phyloP scores from a whole-genome alignment of 805 yeast genomes.

The Hanseniaspora guilliermondii region DNA sequence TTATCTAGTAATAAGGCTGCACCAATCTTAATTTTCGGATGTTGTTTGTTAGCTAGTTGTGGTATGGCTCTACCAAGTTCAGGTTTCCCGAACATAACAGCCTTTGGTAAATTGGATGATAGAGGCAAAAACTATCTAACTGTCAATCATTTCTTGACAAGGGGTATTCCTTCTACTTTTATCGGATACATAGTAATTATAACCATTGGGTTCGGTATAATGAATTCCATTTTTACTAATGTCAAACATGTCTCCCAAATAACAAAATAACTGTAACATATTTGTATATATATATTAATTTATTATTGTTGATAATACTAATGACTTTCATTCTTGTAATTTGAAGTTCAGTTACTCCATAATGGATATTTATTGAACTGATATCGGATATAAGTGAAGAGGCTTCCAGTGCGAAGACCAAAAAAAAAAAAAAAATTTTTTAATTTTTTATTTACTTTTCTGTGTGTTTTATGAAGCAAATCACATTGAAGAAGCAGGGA shows the following conservation, averaged over 20 bases:
- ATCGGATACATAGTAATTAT: constrained; percentile 60
- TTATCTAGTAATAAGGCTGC: constrained; percentile 63
- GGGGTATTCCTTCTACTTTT: constrained; percentile 83
- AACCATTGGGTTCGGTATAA: constrained; percentile 68
- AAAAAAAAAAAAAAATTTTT: too few species aligned
- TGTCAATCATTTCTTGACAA: constrained; percentile 67
- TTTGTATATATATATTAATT: neutral
- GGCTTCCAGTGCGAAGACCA: too few species aligned
- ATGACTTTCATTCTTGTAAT: too few species aligned
- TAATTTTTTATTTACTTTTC: too few species aligned
- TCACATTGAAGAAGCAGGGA: too few species aligned
- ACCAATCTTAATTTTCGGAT: constrained; percentile 31
- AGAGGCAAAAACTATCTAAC: constrained; percentile 79
- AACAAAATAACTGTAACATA: neutral
- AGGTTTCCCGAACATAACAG: constrained; percentile 98
- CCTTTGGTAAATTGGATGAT: constrained; percentile 85
- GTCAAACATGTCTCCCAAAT: neutral
- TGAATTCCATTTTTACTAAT: constrained; percentile 31
- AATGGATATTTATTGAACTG: too few species aligned
- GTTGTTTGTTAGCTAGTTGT: constrained; percentile 64
- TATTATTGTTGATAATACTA: too few species aligned
- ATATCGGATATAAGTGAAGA: too few species aligned
- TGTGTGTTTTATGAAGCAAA: too few species aligned
- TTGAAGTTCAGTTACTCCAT: too few species aligned
- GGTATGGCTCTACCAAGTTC: constrained; percentile 98